Percentiles rank a stretch among this genome's conserved stretches.
phyloP scores from a whole-genome alignment of 2,329 filamentous ascomycete genomes.

The Colletotrichum sojae region DNA sequence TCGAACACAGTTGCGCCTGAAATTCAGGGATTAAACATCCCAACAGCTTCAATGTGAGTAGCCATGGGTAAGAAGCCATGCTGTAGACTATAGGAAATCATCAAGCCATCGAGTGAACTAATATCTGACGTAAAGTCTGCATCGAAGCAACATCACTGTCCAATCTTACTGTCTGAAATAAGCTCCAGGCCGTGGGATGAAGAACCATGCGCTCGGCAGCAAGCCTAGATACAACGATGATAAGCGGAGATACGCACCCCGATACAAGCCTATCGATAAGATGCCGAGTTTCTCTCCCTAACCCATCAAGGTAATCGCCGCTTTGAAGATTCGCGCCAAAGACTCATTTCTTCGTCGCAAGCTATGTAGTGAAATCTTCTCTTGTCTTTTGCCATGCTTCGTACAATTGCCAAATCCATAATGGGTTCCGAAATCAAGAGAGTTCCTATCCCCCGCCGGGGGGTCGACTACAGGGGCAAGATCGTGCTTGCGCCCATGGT shows the following conservation, averaged over 20 bases:
- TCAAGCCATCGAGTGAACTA: too few species aligned
- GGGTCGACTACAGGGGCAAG: slow-evolving; percentile 94
- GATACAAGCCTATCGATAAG: slow-evolving; percentile 40
- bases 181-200: too few species aligned
- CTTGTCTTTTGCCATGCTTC: slow-evolving; percentile 23
- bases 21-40: too few species aligned
- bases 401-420: slow-evolving; percentile 57
- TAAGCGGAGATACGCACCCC: neutral
- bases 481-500: slow-evolving; percentile 98
- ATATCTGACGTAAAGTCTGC: too few species aligned
- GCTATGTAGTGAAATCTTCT: slow-evolving; percentile 20
- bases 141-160: too few species aligned
- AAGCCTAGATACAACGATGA: neutral
- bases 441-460: slow-evolving; percentile 88
- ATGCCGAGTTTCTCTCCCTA: slow-evolving; percentile 29
- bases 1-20: too few species aligned
- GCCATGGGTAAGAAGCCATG: too few species aligned
- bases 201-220: neutral
- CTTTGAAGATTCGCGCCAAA: slow-evolving; percentile 24
- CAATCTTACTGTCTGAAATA: too few species aligned
- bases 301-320: slow-evolving; percentile 37
- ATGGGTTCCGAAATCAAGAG: slow-evolving; percentile 74
- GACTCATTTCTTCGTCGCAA: slow-evolving; percentile 10
- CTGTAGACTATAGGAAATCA: too few species aligned
- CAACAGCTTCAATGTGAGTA: too few species aligned